Conservation (phyloP, 139 green algal species). For the Chlorella sp. region DNA sequence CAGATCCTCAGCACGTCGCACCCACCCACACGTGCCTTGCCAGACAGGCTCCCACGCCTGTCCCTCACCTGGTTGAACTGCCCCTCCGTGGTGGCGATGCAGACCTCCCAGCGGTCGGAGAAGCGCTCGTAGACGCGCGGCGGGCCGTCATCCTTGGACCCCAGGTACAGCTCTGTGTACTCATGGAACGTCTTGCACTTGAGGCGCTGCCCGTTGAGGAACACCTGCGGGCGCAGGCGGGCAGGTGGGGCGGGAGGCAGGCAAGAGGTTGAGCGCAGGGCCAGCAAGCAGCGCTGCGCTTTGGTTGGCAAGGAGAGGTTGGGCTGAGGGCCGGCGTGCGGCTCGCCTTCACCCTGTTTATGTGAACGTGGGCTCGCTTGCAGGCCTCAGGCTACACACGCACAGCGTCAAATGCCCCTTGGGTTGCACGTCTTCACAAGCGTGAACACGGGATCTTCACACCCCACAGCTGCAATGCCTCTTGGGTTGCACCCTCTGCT, state of each 20-base stretch:
- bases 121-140: conserved; percentile 89
- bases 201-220: conserved; percentile 86
- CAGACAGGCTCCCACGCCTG: background rate
- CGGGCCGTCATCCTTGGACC: conserved; percentile 71
- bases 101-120: conserved; percentile 96
- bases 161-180: conserved; percentile 95
- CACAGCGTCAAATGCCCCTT: background rate
- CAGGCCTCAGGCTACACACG: background rate
- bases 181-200: conserved; percentile 92
- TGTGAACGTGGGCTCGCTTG: background rate
- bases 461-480: background rate
- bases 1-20: background rate
- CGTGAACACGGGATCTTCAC: no score
- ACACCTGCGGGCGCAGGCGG: conserved; percentile 70
- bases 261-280: background rate
- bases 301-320: no score
- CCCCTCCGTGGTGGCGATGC: conserved; percentile 87
- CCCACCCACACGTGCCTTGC: background rate
- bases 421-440: background rate
- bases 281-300: no score
- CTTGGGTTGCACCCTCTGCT: background rate
- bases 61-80: conserved; percentile 93
- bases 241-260: background rate
- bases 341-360: background rate
- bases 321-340: no score